Evolutionary conservation across 345 rosid genomes (phyloP).

Genomic region (Anacardium occidentale): DNA sequence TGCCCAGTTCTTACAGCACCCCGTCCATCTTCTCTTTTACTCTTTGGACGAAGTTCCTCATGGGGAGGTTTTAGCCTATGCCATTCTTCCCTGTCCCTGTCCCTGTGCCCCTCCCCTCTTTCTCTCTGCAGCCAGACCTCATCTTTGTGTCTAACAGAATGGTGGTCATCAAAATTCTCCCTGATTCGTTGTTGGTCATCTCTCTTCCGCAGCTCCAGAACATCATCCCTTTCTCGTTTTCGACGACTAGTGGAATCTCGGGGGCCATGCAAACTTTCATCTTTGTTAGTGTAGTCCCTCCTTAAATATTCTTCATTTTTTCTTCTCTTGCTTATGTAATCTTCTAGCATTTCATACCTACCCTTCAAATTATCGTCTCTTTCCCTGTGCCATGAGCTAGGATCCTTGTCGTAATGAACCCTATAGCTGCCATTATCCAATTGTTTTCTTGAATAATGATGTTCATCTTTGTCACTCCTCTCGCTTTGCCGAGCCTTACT

Average conservation of each 20-base stretch:
- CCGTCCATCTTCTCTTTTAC: constrained; percentile 72
- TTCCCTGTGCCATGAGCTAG: constrained; percentile 49
- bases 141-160: constrained; percentile 74
- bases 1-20: constrained; percentile 53
- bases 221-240: constrained; percentile 77
- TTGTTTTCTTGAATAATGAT: constrained; percentile 59
- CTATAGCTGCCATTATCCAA: constrained; percentile 65
- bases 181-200: constrained; percentile 73
- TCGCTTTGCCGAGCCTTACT: constrained; percentile 66
- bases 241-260: constrained; percentile 63
- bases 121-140: constrained; percentile 69
- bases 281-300: constrained; percentile 63
- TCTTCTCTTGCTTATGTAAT: constrained; percentile 69
- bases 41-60: constrained; percentile 57
- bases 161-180: constrained; percentile 65
- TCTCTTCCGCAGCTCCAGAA: constrained; percentile 69
- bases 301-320: constrained; percentile 68
- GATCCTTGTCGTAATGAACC: constrained; percentile 57
- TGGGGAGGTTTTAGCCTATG: constrained; percentile 54
- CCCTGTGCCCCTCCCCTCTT: constrained; percentile 67
- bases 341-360: constrained; percentile 55
- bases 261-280: constrained; percentile 52
- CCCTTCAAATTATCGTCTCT: constrained; percentile 58
- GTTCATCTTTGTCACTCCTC: constrained; percentile 65
- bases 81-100: constrained; percentile 69